A percentile compares a stretch with the other conserved stretches of the same genome.
Evolutionary conservation across 495 filamentous ascomycete genomes (phyloP).

Genomic region (Lasiosphaeria miniovina): DNA sequence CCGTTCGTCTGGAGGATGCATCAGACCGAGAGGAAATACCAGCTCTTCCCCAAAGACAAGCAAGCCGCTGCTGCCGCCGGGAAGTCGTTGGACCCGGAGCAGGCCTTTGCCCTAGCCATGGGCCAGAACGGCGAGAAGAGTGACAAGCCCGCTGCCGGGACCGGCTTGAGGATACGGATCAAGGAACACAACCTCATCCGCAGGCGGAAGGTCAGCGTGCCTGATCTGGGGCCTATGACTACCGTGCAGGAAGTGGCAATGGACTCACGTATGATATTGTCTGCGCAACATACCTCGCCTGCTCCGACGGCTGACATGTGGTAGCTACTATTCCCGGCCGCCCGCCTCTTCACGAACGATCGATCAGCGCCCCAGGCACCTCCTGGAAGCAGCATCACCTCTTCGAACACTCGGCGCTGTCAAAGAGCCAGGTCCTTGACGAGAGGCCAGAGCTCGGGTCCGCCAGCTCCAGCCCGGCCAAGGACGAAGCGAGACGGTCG

Average conservation of each 20-base stretch:
- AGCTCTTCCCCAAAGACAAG: slow-evolving; percentile 50
- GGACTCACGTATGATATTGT: slow-evolving; percentile 66
- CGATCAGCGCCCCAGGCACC: slow-evolving; percentile 58
- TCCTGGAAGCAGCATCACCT: slow-evolving; percentile 47
- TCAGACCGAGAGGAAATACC: slow-evolving; percentile 49
- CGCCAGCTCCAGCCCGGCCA: not conserved
- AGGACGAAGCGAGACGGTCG: slow-evolving; percentile 19
- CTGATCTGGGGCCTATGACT: slow-evolving; percentile 64
- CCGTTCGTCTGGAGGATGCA: slow-evolving; percentile 53
- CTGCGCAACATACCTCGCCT: not conserved
- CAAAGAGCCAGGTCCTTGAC: slow-evolving; percentile 29
- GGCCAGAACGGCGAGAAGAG: slow-evolving; percentile 41
- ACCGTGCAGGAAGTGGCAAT: slow-evolving; percentile 64
- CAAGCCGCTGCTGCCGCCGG: slow-evolving; percentile 33
- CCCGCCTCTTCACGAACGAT: slow-evolving; percentile 63
- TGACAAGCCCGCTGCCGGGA: slow-evolving; percentile 39
- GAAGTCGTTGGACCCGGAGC: slow-evolving; percentile 51
- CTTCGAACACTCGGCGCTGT: slow-evolving; percentile 34
- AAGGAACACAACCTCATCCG: slow-evolving; percentile 52
- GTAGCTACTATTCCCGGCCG: slow-evolving; percentile 72
- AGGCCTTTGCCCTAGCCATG: slow-evolving; percentile 45
- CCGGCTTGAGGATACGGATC: slow-evolving; percentile 45
- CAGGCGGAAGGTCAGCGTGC: slow-evolving; percentile 60
- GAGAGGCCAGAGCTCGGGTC: slow-evolving; percentile 26
- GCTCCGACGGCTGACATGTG: slow-evolving; percentile 25